Percentiles rank a stretch among this genome's conserved stretches.
phyloP scores from a whole-genome alignment of 768 basidiomycete genomes.

The Pulveroboletus sp. region DNA sequence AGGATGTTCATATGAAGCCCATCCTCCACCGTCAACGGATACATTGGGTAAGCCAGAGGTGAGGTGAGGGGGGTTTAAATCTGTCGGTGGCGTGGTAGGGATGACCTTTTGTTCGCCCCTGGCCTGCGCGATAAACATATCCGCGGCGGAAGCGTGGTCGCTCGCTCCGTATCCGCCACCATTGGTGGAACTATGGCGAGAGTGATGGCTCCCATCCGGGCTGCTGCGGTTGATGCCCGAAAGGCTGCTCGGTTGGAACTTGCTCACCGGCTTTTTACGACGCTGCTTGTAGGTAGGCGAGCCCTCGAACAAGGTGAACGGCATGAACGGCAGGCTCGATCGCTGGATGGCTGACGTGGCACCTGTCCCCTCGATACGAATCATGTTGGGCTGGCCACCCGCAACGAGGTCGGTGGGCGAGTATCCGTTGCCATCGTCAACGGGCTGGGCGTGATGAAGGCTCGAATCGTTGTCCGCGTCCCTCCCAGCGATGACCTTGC shows the following conservation, averaged over 20 bases:
- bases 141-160: constrained; percentile 51
- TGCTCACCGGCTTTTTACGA: constrained; percentile 65
- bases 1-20: constrained; percentile 18
- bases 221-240: constrained; percentile 27
- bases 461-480: constrained; percentile 37
- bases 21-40: constrained; percentile 20
- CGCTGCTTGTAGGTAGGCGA: constrained; percentile 88
- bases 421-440: constrained; percentile 14
- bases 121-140: constrained; percentile 65
- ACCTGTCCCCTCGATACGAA: constrained; percentile 27
- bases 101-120: constrained; percentile 45
- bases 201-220: constrained; percentile 18
- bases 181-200: constrained; percentile 8
- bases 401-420: constrained; percentile 10
- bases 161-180: constrained; percentile 28
- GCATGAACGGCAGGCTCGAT: constrained; percentile 46
- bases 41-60: constrained; percentile 19
- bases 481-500: constrained; percentile 35
- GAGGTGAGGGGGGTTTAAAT: constrained; percentile 17
- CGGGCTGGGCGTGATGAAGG: constrained; percentile 24
- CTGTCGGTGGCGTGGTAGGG: constrained; percentile 19
- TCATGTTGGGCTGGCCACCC: constrained; percentile 11
- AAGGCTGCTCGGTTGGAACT: constrained; percentile 25
- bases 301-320: constrained; percentile 77
- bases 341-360: constrained; percentile 18